Evolutionary conservation across 2,329 filamentous ascomycete species (phyloP).

Genomic region (Ascochyta fabae): DNA sequence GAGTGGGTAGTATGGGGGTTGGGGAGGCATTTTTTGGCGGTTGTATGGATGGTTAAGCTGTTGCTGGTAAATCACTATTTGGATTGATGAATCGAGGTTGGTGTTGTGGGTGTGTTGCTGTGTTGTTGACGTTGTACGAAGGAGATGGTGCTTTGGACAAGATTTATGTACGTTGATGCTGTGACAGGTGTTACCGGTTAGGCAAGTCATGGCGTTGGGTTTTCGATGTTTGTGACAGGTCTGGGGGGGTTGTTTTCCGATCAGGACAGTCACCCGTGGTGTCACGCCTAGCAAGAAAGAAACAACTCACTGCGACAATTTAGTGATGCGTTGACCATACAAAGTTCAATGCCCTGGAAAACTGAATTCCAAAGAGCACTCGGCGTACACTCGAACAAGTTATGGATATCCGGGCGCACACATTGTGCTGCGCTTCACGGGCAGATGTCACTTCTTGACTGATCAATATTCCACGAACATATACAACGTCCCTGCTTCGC

Average conservation of each 20-base stretch:
- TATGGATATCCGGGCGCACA: not conserved
- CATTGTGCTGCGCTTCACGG: not conserved
- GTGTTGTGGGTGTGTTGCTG: not conserved
- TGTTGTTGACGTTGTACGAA: not conserved
- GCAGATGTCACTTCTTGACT: not conserved
- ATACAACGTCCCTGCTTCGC: not conserved
- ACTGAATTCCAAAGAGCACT: not conserved
- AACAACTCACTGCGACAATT: not conserved
- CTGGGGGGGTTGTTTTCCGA: no score
- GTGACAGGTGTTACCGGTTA: not conserved
- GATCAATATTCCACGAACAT: not conserved
- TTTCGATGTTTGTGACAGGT: no score
- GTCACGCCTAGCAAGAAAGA: not conserved
- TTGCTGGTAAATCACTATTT: not conserved
- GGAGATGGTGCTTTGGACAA: not conserved
- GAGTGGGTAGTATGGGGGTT: not conserved
- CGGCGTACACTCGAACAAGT: no score
- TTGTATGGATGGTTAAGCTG: not conserved
- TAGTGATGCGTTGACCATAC: no score
- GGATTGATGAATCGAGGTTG: not conserved
- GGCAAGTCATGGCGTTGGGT: no score
- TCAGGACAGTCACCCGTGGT: not conserved
- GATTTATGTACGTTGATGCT: not conserved
- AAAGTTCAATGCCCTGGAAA: not conserved
- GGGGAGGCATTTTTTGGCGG: not conserved